Conservation (phyloP, 257 asterid species). For the Ajuga chamaepitys region DNA sequence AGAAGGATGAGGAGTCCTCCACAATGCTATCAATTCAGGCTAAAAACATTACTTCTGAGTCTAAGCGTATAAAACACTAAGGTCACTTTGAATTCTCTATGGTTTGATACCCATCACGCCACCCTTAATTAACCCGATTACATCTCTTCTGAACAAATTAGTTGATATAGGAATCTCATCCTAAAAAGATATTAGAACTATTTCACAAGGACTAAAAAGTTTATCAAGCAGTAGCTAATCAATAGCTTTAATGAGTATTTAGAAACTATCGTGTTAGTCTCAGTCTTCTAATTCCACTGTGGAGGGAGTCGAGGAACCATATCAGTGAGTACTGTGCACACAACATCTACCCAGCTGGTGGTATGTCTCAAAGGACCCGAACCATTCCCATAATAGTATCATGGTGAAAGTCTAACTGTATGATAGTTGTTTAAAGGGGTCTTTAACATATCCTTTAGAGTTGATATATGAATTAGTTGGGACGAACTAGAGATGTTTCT, state of each 20-base stretch:
- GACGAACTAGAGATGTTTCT: not conserved
- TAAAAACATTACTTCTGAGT: too few species aligned
- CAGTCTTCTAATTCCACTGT: not conserved
- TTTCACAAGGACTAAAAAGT: not conserved
- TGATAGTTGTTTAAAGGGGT: not conserved
- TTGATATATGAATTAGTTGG: not conserved
- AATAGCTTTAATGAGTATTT: not conserved
- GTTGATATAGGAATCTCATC: not conserved
- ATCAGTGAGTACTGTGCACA: not conserved
- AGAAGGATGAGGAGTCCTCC: too few species aligned
- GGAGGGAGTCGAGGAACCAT: not conserved
- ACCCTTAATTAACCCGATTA: too few species aligned
- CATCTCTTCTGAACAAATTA: too few species aligned
- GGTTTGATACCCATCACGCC: too few species aligned
- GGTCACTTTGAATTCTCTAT: too few species aligned
- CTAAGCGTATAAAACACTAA: too few species aligned
- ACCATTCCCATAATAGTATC: not conserved
- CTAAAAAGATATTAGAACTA: slow-evolving; percentile 4
- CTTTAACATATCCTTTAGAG: not conserved
- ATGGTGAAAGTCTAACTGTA: not conserved
- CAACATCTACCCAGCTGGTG: not conserved
- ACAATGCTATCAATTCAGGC: too few species aligned
- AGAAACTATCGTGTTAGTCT: not conserved
- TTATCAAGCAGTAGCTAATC: not conserved
- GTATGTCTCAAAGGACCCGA: not conserved